These are phyloP conservation scores for Solanum chiquidenum DNA, from an alignment of 257 asterid species.

Conservation along the genomic window DNA sequence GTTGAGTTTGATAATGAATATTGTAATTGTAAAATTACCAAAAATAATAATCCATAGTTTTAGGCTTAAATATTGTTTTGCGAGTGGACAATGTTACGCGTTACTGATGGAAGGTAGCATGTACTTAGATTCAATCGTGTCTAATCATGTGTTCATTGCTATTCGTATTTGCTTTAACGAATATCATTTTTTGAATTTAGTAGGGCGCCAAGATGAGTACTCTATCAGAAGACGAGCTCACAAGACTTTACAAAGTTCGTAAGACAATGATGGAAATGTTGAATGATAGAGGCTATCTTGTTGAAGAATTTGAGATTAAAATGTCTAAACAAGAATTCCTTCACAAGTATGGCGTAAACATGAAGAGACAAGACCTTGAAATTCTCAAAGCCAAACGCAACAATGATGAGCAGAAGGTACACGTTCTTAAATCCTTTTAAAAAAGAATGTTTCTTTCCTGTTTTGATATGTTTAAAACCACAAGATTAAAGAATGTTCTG, in stretches of 20 bases:
- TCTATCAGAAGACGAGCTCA: not conserved
- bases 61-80: not conserved
- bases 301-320: slow-evolving; percentile 19
- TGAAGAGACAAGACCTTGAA: slow-evolving; percentile 71
- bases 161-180: not conserved
- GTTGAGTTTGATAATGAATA: not conserved
- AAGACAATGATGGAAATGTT: slow-evolving; percentile 25
- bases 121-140: not conserved
- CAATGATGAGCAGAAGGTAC: slow-evolving; percentile 38
- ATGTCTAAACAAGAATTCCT: slow-evolving; percentile 12
- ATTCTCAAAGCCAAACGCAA: slow-evolving; percentile 37
- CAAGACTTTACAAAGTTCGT: slow-evolving; percentile 7
- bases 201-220: not conserved
- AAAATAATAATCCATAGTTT: not conserved
- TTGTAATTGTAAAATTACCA: not conserved
- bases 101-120: not conserved
- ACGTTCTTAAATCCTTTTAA: not conserved
- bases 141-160: not conserved
- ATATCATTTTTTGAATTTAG: not conserved
- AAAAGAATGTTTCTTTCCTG: not conserved
- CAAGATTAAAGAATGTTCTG: not conserved
- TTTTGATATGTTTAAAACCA: not conserved
- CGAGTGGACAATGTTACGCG: not conserved
- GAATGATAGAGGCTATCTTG: slow-evolving; percentile 20
- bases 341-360: slow-evolving; percentile 48